These are phyloP conservation scores for Dovyalis caffra DNA, from an alignment of 345 rosid genomes.

Conservation along the genomic window DNA sequence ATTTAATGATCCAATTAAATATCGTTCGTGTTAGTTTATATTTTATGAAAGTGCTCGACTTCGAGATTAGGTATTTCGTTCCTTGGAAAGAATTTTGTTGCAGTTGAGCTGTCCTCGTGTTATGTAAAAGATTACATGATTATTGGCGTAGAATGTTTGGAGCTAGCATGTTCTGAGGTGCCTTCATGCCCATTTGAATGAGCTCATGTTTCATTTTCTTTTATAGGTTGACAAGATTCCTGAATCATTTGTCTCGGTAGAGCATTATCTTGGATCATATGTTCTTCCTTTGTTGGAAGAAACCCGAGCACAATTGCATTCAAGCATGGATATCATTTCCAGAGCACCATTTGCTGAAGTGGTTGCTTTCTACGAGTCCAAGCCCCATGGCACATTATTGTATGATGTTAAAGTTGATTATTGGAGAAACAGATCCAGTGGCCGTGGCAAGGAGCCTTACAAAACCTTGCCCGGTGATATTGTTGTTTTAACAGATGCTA, in stretches of 20 bases:
- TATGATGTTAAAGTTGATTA: slow-evolving; percentile 29
- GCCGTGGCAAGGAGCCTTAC: slow-evolving; percentile 33
- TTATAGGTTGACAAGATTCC: slow-evolving; percentile 42
- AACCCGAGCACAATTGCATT: slow-evolving; percentile 34
- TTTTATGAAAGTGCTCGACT: background rate
- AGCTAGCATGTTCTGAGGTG: background rate
- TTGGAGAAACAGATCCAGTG: slow-evolving; percentile 38
- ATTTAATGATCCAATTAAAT: too few species aligned
- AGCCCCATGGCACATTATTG: background rate
- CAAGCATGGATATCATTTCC: slow-evolving; percentile 32
- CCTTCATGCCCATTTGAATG: background rate
- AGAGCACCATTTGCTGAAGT: slow-evolving; percentile 37
- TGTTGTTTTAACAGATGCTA: slow-evolving; percentile 30
- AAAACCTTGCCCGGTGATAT: slow-evolving; percentile 45
- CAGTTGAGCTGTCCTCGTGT: background rate
- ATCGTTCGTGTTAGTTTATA: too few species aligned
- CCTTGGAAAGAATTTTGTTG: background rate
- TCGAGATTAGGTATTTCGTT: background rate
- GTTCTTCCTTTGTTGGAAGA: slow-evolving; percentile 46
- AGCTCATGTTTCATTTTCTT: background rate
- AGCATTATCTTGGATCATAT: slow-evolving; percentile 32
- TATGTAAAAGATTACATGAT: background rate
- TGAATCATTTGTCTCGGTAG: slow-evolving; percentile 24
- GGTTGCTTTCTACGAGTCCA: background rate
- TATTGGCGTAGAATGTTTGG: background rate